Evolutionary conservation across 2,329 filamentous ascomycete genomes (phyloP).

Genomic region (Pyrenophora tritici-repentis): DNA sequence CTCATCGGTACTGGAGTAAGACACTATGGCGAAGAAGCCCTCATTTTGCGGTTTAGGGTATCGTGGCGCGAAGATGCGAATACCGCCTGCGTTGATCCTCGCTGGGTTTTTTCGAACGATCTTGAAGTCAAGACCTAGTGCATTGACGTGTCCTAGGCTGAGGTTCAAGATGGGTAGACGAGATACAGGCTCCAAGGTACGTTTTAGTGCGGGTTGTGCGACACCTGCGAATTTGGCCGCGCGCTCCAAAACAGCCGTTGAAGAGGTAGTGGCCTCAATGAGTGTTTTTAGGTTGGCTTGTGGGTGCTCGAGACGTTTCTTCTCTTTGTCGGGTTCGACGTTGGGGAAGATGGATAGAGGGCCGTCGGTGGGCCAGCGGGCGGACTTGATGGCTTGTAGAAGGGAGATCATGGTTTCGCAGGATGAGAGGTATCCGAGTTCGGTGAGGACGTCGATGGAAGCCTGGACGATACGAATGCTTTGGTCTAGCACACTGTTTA

Average conservation of each 20-base stretch:
- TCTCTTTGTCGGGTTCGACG: slow-evolving; percentile 57
- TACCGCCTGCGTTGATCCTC: slow-evolving; percentile 53
- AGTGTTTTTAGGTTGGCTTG: slow-evolving; percentile 44
- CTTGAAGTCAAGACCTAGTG: slow-evolving; percentile 65
- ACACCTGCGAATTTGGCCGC: slow-evolving; percentile 58
- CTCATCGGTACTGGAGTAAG: slow-evolving; percentile 70
- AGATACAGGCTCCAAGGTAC: slow-evolving; percentile 64
- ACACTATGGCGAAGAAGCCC: slow-evolving; percentile 85
- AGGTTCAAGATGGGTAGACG: slow-evolving; percentile 73
- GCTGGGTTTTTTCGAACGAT: slow-evolving; percentile 69
- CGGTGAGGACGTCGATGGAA: slow-evolving; percentile 88
- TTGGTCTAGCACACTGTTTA: slow-evolving; percentile 86
- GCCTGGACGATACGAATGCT: slow-evolving; percentile 97
- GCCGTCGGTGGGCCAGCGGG: slow-evolving; percentile 84
- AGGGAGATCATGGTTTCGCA: slow-evolving; percentile 81
- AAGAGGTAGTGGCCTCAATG: slow-evolving; percentile 44
- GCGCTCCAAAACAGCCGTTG: slow-evolving; percentile 37
- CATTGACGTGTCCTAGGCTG: slow-evolving; percentile 63
- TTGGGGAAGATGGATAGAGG: slow-evolving; percentile 80
- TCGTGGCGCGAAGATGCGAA: slow-evolving; percentile 79
- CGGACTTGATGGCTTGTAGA: slow-evolving; percentile 90
- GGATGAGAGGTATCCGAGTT: slow-evolving; percentile 80
- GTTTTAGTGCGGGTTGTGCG: slow-evolving; percentile 49
- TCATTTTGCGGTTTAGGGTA: slow-evolving; percentile 96
- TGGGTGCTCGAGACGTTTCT: slow-evolving; percentile 49